Evolutionary conservation across 257 asterid species (phyloP).

Genomic region (Gardenia jasminoides): DNA sequence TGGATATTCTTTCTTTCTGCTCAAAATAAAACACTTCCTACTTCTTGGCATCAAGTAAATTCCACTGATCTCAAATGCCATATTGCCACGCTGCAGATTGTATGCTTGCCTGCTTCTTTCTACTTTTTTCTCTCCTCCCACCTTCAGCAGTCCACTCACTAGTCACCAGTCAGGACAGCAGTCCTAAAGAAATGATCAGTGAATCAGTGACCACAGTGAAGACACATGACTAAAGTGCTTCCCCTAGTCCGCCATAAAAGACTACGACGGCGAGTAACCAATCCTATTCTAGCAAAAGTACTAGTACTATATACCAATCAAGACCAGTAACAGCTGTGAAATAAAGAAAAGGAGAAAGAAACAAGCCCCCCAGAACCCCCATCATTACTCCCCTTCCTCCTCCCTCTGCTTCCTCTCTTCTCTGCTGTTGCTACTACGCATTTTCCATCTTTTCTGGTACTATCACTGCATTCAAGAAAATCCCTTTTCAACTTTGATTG

Average conservation of each 20-base stretch:
- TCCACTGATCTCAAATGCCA: no score
- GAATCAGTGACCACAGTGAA: constrained; percentile 22
- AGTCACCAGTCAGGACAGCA: no score
- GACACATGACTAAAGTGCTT: constrained; percentile 14
- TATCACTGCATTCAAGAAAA: neutral
- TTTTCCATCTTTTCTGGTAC: neutral
- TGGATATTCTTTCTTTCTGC: no score
- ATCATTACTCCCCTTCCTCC: no score
- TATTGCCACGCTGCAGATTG: no score
- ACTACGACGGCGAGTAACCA: no score
- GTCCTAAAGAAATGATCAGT: neutral
- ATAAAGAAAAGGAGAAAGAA: neutral
- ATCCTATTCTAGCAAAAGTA: no score
- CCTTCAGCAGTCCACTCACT: constrained; percentile 7
- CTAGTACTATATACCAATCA: no score
- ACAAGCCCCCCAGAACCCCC: neutral
- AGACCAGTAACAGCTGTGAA: neutral
- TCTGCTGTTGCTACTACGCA: no score
- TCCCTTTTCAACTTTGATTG: neutral
- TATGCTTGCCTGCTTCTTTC: neutral
- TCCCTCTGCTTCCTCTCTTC: neutral
- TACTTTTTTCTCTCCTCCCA: neutral
- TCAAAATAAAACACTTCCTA: no score
- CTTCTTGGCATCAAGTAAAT: no score
- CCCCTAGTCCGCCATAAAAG: no score